These are phyloP conservation scores for Chrysanthemum makinoi DNA, from an alignment of 129 eudicot species.

Conservation along the genomic window DNA sequence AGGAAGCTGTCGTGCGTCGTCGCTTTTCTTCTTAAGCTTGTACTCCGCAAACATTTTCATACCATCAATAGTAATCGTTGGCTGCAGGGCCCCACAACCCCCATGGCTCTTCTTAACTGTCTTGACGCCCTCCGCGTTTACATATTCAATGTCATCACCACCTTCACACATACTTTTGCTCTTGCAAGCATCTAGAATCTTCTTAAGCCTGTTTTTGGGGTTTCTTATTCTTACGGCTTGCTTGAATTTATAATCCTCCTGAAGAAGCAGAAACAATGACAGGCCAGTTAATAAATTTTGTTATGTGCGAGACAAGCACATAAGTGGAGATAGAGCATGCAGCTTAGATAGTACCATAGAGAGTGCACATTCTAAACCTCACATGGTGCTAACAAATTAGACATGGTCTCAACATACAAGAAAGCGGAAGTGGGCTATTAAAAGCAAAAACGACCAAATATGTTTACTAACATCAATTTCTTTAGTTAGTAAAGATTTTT, in stretches of 20 bases:
- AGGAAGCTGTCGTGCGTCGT: conserved; percentile 82
- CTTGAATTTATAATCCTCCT: conserved; percentile 93
- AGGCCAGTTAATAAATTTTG: neutral
- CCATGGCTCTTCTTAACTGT: conserved; percentile 76
- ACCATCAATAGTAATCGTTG: conserved; percentile 86
- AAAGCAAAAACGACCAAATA: too few species aligned
- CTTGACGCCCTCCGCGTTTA: conserved; percentile 63
- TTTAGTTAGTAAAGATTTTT: neutral
- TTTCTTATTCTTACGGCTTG: conserved; percentile 82
- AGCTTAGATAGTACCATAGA: neutral
- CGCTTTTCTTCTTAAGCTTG: conserved; percentile 83
- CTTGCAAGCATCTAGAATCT: conserved; percentile 84
- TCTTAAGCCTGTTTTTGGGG: conserved; percentile 79
- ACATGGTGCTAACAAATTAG: too few species aligned
- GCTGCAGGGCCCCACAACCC: conserved; percentile 98
- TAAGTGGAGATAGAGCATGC: neutral
- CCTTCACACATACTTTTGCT: conserved; percentile 86
- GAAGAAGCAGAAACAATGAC: conserved; percentile 3
- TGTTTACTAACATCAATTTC: neutral
- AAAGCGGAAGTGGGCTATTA: too few species aligned
- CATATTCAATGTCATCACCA: conserved; percentile 86
- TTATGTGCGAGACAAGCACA: neutral
- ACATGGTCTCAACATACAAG: too few species aligned
- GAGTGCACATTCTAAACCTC: too few species aligned
- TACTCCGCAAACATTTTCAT: conserved; percentile 89